A percentile compares a stretch with the other conserved stretches of the same genome.
Conservation (phyloP, 345 rosid genomes). For the Boechera divaricarpa region DNA sequence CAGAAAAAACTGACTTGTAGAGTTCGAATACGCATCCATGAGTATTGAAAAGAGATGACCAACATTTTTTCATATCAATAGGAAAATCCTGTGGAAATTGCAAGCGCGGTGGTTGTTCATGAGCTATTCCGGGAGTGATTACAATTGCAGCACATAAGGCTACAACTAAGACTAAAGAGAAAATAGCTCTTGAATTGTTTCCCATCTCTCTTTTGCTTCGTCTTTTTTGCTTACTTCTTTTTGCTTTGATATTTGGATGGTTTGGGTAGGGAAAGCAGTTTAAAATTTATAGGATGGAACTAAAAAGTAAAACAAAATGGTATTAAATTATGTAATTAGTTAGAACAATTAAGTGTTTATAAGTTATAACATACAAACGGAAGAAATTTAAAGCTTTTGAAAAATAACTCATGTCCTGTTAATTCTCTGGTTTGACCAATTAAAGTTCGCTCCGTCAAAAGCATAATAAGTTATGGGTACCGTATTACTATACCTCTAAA, state of each 20-base stretch:
- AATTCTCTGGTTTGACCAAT: neutral
- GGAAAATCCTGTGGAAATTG: neutral
- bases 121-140: slow-evolving; percentile 15
- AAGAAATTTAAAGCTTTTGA: neutral
- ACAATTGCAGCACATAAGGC: slow-evolving; percentile 9
- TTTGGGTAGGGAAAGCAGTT: neutral
- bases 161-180: slow-evolving; percentile 9
- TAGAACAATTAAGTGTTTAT: neutral
- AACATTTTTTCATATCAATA: slow-evolving; percentile 25
- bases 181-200: slow-evolving; percentile 18
- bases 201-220: slow-evolving; percentile 4
- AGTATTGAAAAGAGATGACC: slow-evolving; percentile 38
- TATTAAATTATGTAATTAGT: neutral
- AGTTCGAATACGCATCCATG: slow-evolving; percentile 32
- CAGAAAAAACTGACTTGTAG: slow-evolving; percentile 25
- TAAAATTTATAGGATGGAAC: slow-evolving; percentile 4
- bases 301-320: neutral
- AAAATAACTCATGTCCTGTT: slow-evolving; percentile 7
- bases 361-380: slow-evolving; percentile 11
- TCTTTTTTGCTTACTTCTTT: too few species aligned
- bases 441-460: neutral
- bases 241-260: slow-evolving; percentile 30
- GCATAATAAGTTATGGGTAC: neutral
- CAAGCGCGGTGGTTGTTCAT: slow-evolving; percentile 17
- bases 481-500: too few species aligned